These are phyloP conservation scores for Nakazawaea siamensis DNA, from an alignment of 805 yeast species.

Conservation along the genomic window DNA sequence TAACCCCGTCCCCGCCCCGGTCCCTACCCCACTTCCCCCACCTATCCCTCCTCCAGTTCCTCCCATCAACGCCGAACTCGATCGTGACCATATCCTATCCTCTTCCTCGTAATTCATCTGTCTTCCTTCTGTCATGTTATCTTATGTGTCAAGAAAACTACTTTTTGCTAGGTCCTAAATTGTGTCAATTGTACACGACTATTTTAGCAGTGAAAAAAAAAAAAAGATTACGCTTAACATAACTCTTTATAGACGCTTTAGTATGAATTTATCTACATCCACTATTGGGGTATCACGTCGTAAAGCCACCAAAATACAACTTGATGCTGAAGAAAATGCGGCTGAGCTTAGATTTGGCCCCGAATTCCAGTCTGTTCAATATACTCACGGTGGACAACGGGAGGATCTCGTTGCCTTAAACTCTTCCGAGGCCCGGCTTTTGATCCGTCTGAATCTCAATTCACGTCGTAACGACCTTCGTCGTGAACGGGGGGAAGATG, in stretches of 20 bases:
- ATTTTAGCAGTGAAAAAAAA: too few species aligned
- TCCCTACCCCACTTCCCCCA: too few species aligned
- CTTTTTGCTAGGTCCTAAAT: too few species aligned
- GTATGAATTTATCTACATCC: constrained; percentile 84
- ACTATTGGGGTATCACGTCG: constrained; percentile 78
- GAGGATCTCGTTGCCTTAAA: constrained; percentile 78
- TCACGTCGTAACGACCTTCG: constrained; percentile 41
- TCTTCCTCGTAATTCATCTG: too few species aligned
- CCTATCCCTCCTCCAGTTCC: too few species aligned
- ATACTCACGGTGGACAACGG: constrained; percentile 72
- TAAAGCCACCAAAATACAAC: constrained; percentile 44
- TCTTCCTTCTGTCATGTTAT: too few species aligned
- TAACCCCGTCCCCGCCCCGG: too few species aligned
- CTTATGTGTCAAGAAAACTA: too few species aligned
- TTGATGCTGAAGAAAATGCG: constrained; percentile 90
- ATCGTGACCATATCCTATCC: too few species aligned
- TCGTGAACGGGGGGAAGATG: constrained; percentile 28
- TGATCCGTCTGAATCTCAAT: constrained; percentile 83
- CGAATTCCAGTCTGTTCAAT: constrained; percentile 77
- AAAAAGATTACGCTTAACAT: neutral
- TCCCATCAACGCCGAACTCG: too few species aligned
- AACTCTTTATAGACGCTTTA: neutral
- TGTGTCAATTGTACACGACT: too few species aligned
- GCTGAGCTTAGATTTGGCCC: constrained; percentile 83
- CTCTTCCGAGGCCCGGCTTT: constrained; percentile 80